A percentile compares a stretch with the other conserved stretches of the same genome.
Conservation (phyloP, 306 rosid genomes). For the Malus asiatica region DNA sequence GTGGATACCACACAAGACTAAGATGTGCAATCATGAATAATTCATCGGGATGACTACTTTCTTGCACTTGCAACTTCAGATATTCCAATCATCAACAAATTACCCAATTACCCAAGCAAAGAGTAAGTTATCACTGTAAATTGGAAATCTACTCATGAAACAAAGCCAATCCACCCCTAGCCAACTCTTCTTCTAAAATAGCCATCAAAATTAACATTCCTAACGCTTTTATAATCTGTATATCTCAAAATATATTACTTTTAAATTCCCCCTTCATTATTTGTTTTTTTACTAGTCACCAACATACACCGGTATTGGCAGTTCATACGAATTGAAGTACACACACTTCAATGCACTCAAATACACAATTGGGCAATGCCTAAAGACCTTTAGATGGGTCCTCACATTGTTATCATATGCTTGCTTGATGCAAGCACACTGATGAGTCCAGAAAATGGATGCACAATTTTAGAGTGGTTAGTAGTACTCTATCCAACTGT, state of each 20-base stretch:
- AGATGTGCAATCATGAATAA: neutral
- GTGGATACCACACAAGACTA: neutral
- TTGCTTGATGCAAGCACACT: neutral
- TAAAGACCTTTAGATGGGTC: neutral
- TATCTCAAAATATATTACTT: neutral
- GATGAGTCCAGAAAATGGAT: neutral
- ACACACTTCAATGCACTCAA: slow-evolving; percentile 7
- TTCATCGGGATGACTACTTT: neutral
- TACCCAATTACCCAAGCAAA: neutral
- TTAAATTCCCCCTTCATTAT: slow-evolving; percentile 7
- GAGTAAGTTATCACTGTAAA: neutral
- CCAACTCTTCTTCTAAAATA: neutral
- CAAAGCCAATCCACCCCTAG: slow-evolving; percentile 8
- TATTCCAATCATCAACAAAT: neutral
- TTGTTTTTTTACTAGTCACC: neutral
- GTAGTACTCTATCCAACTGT: neutral
- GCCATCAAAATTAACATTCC: slow-evolving; percentile 2
- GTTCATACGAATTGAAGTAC: slow-evolving; percentile 4
- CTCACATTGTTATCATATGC: neutral
- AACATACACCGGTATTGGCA: slow-evolving; percentile 2
- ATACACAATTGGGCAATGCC: neutral
- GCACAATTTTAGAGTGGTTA: neutral
- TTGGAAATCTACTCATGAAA: neutral
- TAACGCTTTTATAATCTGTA: neutral
- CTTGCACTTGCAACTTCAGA: neutral